Base-by-base conservation (phyloP, 139 green algal genomes). In the Picochlorum sp. region DNA sequence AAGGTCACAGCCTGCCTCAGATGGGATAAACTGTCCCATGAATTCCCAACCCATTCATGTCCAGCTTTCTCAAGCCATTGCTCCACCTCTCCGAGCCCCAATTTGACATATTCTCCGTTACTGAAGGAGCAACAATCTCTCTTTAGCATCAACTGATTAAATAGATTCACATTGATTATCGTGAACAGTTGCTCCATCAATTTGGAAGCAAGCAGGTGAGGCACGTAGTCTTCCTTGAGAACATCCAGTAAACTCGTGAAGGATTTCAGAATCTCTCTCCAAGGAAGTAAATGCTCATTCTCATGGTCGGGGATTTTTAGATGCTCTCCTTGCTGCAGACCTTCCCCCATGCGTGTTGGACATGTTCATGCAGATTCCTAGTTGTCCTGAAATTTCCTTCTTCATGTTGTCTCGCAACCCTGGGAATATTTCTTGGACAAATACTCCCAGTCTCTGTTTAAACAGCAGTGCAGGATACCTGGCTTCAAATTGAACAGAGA, bases 71-170 rank as follows among this genome's bases (percentile, higher is more conserved):
- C 79, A 54, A 96, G 86, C 94, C 93, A 99, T 55, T 85, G 75
- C 79, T 97, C 94, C 66, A 98, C 86, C 74, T 96, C 84, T 14
- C 79, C 80, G 37, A 98, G 84, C 16, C 92, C 92, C 7, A 83
- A 91, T 81, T 96, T 97, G 21, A 99, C 91, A 76, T 98, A 97
- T 88, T 99, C 94, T 21, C 94, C 94, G 70, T 99, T 99, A 83
- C 73, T 88, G 83, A 99, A 99, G 26, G 88, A 96, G 86, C 94
- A 98, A 92, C 94, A 99, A 80, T 99, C 94, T 14, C 92, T 86
- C 7, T 94, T 83, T 73, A 99, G 86, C 80, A 98, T 84, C 76
- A 99, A 81, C 81, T 95, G 87, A 87, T 99, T 99, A 86, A 98
- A 99, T 13, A 99, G 90, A 80, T 96, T 70, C 66, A 98, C 93